A percentile compares a stretch with the other conserved stretches of the same genome.
These are phyloP conservation scores for Diplosphaera chodatii DNA, from an alignment of 139 green algal species.

Conservation along the genomic window DNA sequence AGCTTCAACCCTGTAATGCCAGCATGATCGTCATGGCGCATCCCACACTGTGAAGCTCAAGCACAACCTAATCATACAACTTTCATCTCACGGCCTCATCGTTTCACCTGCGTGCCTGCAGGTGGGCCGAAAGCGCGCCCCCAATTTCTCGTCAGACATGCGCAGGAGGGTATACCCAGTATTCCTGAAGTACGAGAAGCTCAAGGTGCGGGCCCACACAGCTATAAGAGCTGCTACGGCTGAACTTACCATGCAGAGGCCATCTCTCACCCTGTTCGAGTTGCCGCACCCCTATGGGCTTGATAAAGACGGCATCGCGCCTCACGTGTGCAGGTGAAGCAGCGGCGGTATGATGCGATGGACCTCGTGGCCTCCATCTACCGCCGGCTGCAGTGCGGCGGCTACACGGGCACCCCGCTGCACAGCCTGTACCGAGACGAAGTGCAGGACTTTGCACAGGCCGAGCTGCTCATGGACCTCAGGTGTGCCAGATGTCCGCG, in stretches of 20 bases:
- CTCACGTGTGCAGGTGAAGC: neutral
- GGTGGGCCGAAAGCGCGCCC: slow-evolving; percentile 50
- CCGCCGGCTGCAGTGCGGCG: slow-evolving; percentile 24
- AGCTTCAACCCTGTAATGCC: too few relatives aligned
- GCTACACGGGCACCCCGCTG: slow-evolving; percentile 53
- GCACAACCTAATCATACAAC: too few relatives aligned
- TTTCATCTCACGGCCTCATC: too few relatives aligned
- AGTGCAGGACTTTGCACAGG: slow-evolving; percentile 78
- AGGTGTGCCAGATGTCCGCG: neutral
- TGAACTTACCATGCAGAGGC: too few relatives aligned
- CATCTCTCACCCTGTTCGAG: too few relatives aligned
- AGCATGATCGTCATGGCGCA: too few relatives aligned
- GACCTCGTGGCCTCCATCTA: slow-evolving; percentile 65
- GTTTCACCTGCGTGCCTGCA: too few relatives aligned
- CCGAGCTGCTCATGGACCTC: slow-evolving; percentile 71
- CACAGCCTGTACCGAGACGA: slow-evolving; percentile 73
- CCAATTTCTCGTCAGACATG: slow-evolving; percentile 58
- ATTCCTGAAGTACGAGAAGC: slow-evolving; percentile 46
- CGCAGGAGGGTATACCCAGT: slow-evolving; percentile 53
- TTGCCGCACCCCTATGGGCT: too few relatives aligned
- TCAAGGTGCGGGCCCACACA: too few relatives aligned
- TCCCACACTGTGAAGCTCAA: too few relatives aligned
- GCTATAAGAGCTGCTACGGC: too few relatives aligned
- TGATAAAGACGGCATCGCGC: neutral
- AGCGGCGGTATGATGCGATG: slow-evolving; percentile 37